Percentiles rank a stretch among this genome's conserved stretches.
Conservation (phyloP, 805 yeast species). For the Candida loeiensis region DNA sequence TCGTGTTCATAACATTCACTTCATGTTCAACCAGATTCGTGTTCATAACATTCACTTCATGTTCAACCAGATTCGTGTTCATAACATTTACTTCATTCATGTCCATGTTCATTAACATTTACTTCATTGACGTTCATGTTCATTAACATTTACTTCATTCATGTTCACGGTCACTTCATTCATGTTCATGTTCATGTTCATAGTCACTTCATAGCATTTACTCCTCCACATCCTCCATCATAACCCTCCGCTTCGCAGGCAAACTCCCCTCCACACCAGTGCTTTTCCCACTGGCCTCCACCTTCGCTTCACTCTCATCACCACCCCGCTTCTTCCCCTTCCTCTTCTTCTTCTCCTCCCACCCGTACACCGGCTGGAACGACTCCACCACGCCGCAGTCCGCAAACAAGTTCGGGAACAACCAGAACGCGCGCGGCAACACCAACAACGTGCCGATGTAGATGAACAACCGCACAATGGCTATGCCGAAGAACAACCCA, state of each 20-base stretch:
- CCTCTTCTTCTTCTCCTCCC: slow-evolving; percentile 51
- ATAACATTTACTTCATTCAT: too few species aligned
- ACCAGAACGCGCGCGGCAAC: slow-evolving; percentile 80
- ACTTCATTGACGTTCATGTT: background rate
- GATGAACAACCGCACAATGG: slow-evolving; percentile 73
- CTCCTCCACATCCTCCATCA: slow-evolving; percentile 41
- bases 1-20: too few species aligned
- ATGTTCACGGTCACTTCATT: background rate
- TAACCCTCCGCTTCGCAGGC: slow-evolving; percentile 31
- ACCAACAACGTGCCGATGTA: slow-evolving; percentile 57
- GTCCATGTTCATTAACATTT: too few species aligned
- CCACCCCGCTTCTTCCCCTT: slow-evolving; percentile 22
- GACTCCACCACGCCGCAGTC: slow-evolving; percentile 93
- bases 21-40: too few species aligned
- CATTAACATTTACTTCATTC: background rate
- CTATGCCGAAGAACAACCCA: slow-evolving; percentile 70
- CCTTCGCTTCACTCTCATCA: slow-evolving; percentile 10
- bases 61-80: too few species aligned
- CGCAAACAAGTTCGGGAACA: slow-evolving; percentile 92
- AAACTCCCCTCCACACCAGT: slow-evolving; percentile 13
- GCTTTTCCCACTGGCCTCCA: slow-evolving; percentile 11
- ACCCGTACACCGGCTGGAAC: slow-evolving; percentile 84
- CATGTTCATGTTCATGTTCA: too few species aligned
- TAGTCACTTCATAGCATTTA: too few species aligned
- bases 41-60: too few species aligned